Evolutionary conservation across 129 eudicot species (phyloP), one percentile per base, ranked within the genome.

Genomic region (Rutidosis leptorrhynchoides): DNA sequence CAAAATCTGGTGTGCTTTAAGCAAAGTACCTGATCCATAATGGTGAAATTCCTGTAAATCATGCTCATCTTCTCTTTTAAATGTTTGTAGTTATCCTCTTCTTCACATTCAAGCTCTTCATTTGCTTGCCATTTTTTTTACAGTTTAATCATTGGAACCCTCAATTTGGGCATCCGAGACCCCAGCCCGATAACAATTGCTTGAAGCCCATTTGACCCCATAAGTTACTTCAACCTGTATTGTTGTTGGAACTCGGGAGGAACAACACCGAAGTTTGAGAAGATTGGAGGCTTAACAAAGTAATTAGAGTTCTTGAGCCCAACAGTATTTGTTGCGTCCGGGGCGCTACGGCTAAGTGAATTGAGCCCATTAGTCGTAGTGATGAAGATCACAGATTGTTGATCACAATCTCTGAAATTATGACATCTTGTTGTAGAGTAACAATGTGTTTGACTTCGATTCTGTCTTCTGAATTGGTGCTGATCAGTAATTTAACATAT

Each of bases 341-440:
- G 98, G 19, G 96, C 88, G 84, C 98, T 92, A 85, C 83, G n/a
- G 83, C 83, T 66, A 92, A 65, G 74, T 92, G 98, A 69, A 85
- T 58, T n/a, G 89, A 81, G 7, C 98, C 98, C 73, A 19, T 73
- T 43, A 92, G 32, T 60, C 57, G 70, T 19, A 88, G 70, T n/a
- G 84, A 10, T 59, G 87, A 70, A 35, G 78, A n/a, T 43, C 75
- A 80, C 52, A 80, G 57, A 78, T 88, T 92, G 10, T 65, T 71
- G 35, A 92, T 35, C 59, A 72, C 63, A 22, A 88, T 24, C 75
- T 85, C 88, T 37, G 98, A 88, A 78, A 70, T 76, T 59, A 92
- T 59, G 45, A 53, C 61, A 78, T 88, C 96, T 67, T 71, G 52
- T 46, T 62, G 67, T 6, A 92, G 84, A 62, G 83, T 85, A 32